Percentiles rank a stretch among this genome's conserved stretches.
phyloP scores from a whole-genome alignment of 23 red algal species.

The Gracilaria domingensis region DNA sequence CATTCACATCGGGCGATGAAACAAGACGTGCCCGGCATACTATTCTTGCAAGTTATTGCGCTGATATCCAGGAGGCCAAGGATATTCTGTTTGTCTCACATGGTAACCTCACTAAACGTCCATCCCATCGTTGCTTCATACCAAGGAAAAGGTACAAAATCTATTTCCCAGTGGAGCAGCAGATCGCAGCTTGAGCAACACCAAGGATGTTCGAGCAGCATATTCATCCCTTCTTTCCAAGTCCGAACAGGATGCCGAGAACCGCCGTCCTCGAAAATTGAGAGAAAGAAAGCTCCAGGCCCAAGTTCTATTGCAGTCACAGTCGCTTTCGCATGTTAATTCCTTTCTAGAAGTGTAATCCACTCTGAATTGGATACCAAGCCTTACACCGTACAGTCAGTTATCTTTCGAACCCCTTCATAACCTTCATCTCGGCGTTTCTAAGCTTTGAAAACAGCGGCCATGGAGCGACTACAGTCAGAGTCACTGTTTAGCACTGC shows the following conservation, averaged over 20 bases:
- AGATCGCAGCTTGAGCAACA: background rate
- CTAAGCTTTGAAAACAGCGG: conserved; percentile 7
- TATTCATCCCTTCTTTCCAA: background rate
- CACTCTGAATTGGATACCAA: background rate
- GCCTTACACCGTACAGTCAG: background rate
- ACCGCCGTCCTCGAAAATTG: background rate
- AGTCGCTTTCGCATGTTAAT: background rate
- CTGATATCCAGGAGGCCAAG: background rate
- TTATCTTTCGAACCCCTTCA: conserved; percentile 35
- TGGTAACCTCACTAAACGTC: background rate
- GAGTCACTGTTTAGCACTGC: background rate
- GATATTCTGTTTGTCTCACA: background rate
- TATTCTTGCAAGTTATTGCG: background rate
- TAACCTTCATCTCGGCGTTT: conserved; percentile 33
- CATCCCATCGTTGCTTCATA: background rate
- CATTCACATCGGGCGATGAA: background rate
- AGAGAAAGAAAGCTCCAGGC: background rate
- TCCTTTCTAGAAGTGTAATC: background rate
- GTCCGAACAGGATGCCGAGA: background rate
- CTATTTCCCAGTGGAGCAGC: background rate
- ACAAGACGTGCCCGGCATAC: background rate
- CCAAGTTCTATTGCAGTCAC: background rate
- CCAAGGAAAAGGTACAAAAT: background rate
- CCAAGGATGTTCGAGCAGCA: background rate
- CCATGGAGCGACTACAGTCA: conserved; percentile 15